Conservation (phyloP, 2,329 filamentous ascomycete species). For the Dactylellina haptotyla region DNA sequence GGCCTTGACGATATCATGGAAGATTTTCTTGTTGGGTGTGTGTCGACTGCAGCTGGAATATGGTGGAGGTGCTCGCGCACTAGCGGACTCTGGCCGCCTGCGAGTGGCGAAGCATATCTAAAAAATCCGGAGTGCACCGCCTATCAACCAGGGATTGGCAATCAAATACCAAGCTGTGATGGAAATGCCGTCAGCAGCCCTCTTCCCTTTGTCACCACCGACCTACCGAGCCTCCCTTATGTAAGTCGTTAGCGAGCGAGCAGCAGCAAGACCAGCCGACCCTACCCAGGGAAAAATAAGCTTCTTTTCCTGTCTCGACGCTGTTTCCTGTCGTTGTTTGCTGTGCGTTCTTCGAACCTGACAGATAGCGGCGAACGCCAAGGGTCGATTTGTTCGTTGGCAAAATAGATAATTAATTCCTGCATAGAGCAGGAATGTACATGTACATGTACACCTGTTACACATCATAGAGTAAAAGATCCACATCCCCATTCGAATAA, state of each 20-base stretch:
- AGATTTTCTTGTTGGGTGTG: not conserved
- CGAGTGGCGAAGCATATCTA: conserved; percentile 44
- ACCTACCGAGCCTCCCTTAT: conserved; percentile 7
- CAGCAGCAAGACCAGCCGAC: not conserved
- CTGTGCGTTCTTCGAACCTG: conserved; percentile 30
- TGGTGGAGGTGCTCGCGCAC: conserved; percentile 8
- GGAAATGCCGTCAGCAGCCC: conserved; percentile 17
- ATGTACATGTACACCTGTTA: conserved; percentile 55
- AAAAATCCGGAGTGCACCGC: conserved; percentile 47
- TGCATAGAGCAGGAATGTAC: conserved; percentile 51
- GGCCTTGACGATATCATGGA: conserved; percentile 36
- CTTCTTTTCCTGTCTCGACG: conserved; percentile 36
- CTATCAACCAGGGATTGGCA: conserved; percentile 27
- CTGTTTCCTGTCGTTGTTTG: too few species aligned
- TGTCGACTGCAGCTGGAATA: too few species aligned
- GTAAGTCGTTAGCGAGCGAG: conserved; percentile 39
- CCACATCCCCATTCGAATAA: conserved; percentile 39
- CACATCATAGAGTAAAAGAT: conserved; percentile 45
- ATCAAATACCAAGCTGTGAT: conserved; percentile 46
- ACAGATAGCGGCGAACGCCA: conserved; percentile 37
- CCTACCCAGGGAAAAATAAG: conserved; percentile 24
- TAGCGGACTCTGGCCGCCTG: conserved; percentile 30
- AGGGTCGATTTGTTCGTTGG: conserved; percentile 39
- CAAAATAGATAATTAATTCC: conserved; percentile 35
- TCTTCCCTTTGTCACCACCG: too few species aligned